Conservation (phyloP, 2,329 filamentous ascomycete species). For the Exophiala lecanii-corni region DNA sequence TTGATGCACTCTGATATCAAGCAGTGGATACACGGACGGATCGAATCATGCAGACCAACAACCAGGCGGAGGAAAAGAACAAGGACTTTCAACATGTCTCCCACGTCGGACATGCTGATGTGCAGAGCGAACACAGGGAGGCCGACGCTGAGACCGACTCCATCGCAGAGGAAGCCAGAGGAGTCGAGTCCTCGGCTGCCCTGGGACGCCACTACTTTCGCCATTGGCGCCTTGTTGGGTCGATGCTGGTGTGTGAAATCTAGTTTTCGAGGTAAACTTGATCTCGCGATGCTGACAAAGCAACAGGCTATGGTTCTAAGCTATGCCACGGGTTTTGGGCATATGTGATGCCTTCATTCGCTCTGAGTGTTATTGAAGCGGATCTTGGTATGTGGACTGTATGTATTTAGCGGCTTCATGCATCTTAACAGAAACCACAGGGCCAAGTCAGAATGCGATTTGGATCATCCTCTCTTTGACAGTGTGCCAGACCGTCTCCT, state of each 20-base stretch:
- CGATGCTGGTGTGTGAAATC: conserved; percentile 4
- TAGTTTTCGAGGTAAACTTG: not conserved
- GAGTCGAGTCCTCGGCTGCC: not conserved
- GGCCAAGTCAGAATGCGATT: not conserved
- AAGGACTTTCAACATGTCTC: conserved; percentile 3
- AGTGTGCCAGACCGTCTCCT: conserved; percentile 1
- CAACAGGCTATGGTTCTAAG: too few species aligned
- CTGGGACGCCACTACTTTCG: conserved; percentile 6
- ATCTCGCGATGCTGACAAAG: too few species aligned
- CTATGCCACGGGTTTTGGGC: too few species aligned
- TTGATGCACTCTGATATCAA: conserved; percentile 3
- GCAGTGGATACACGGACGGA: too few species aligned
- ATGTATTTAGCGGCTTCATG: conserved; percentile 2
- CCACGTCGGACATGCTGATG: conserved; percentile 1
- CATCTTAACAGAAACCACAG: conserved; percentile 2
- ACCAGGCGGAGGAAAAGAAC: conserved; percentile 1
- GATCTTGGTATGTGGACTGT: conserved; percentile 3
- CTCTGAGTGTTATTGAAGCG: conserved; percentile 1
- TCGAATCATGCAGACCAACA: conserved; percentile 1
- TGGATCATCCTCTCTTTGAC: conserved; percentile 7
- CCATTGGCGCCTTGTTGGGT: conserved; percentile 2
- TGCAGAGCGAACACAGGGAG: conserved; percentile 1
- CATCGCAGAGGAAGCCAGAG: conserved; percentile 3
- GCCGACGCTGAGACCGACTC: conserved; percentile 4
- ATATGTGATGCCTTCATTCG: conserved; percentile 5